These are phyloP conservation scores for Salvia rosmarinus DNA, from an alignment of 257 asterid genomes.

Conservation along the genomic window DNA sequence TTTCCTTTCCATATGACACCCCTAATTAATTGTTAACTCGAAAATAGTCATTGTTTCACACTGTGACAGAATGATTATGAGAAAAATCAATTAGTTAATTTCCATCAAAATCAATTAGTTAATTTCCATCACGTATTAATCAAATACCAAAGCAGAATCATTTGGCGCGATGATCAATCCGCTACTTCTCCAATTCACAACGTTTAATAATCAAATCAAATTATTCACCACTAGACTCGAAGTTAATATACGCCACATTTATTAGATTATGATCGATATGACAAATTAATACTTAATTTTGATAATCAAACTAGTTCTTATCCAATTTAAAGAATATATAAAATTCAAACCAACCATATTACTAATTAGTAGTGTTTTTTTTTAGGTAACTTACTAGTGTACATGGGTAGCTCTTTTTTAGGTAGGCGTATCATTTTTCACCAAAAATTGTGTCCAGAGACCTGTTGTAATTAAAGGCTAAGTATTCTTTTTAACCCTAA, in stretches of 20 bases:
- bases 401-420: too few relatives aligned
- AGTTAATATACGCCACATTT: background rate
- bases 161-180: conserved; percentile 17
- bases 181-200: background rate
- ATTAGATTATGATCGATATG: background rate
- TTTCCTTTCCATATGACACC: too few relatives aligned
- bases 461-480: background rate
- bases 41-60: background rate
- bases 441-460: background rate
- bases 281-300: background rate
- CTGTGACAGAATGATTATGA: background rate
- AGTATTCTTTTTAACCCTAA: background rate
- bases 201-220: background rate
- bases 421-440: too few relatives aligned
- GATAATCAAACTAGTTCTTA: background rate
- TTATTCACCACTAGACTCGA: background rate
- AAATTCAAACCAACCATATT: background rate
- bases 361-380: background rate
- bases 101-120: conserved; percentile 3
- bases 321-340: background rate
- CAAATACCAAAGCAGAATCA: conserved; percentile 18
- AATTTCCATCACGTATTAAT: conserved; percentile 29
- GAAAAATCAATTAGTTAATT: background rate
- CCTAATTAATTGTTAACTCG: background rate
- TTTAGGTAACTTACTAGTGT: too few relatives aligned